Conservation (phyloP, 2,329 filamentous ascomycete species). For the Trichoderma semiorbis region DNA sequence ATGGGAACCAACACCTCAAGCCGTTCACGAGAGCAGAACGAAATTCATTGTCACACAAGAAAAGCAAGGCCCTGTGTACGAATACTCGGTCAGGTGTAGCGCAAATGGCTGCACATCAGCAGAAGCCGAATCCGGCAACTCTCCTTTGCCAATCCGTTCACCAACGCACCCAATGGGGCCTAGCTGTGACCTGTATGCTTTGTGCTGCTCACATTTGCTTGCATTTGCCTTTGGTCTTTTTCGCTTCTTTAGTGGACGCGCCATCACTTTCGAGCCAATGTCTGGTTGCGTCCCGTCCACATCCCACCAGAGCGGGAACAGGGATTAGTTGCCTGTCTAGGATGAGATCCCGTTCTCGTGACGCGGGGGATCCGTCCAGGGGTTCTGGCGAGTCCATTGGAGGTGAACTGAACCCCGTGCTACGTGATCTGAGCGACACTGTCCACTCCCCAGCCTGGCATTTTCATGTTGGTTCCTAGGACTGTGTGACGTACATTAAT, state of each 20-base stretch:
- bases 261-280: not conserved
- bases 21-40: not conserved
- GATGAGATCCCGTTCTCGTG: not conserved
- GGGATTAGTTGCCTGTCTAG: constrained; percentile 5
- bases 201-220: not conserved
- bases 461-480: not conserved
- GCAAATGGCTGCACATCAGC: not conserved
- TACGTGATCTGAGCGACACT: not conserved
- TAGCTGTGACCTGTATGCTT: not conserved
- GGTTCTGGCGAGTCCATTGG: not conserved
- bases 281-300: not conserved
- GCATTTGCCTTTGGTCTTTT: not conserved
- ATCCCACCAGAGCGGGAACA: not conserved
- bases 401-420: not conserved
- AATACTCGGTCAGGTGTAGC: not conserved
- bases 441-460: not conserved
- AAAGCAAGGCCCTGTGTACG: not conserved
- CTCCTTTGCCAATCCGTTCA: not conserved
- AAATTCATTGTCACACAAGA: not conserved
- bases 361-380: constrained; percentile 3
- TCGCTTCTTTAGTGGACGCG: not conserved
- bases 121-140: not conserved
- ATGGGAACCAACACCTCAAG: not conserved
- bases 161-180: not conserved
- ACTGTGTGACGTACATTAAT: not conserved